Percentiles rank a stretch among this genome's conserved stretches.
Conservation (phyloP, 371 early-diverging fungal genomes). For the Catenaria anguillulae region DNA sequence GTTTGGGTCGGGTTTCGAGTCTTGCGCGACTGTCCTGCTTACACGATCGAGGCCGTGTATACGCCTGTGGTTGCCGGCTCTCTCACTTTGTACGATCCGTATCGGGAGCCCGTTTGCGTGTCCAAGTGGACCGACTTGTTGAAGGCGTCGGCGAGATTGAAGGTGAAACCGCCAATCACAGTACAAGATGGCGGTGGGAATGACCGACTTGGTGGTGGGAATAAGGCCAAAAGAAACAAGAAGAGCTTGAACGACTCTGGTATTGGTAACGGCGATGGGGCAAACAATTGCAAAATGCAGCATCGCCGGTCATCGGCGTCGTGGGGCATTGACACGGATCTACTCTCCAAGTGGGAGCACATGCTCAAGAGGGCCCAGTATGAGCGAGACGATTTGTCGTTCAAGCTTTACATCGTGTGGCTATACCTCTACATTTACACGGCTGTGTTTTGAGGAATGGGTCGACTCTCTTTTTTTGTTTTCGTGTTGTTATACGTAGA, state of each 20-base stretch:
- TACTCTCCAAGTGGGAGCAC: background rate
- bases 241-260: background rate
- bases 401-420: background rate
- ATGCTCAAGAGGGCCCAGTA: background rate
- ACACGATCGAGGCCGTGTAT: no score
- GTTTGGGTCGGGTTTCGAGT: background rate
- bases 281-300: no score
- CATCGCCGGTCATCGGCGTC: no score
- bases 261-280: background rate
- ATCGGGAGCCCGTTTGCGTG: background rate
- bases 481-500: no score
- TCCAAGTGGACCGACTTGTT: background rate
- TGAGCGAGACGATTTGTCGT: background rate
- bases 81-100: background rate
- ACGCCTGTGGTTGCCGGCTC: no score
- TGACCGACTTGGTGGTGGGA: no score
- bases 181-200: no score
- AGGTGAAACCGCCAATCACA: background rate
- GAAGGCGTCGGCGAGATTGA: background rate
- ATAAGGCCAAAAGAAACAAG: no score
- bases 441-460: background rate
- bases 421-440: conserved; percentile 1
- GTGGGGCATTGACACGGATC: background rate
- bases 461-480: no score
- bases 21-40: background rate